Conservation (phyloP, 257 asterid species). For the Capsicum chinense region DNA sequence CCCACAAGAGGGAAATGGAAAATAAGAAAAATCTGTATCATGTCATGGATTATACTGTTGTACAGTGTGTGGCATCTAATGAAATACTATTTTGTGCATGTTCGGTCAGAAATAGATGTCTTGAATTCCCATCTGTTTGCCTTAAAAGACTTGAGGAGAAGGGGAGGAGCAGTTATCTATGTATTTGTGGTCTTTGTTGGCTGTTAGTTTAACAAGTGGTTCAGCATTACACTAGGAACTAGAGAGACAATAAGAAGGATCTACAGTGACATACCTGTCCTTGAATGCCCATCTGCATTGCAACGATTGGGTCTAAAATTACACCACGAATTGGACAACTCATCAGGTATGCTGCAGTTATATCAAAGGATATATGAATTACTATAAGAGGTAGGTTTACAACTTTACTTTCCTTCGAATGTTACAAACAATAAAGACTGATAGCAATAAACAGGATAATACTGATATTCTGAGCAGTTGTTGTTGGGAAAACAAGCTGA, state of each 20-base stretch:
- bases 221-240: neutral
- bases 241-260: no score
- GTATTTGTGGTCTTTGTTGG: neutral
- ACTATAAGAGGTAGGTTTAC: neutral
- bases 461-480: neutral
- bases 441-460: neutral
- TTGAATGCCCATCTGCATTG: slow-evolving; percentile 92
- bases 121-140: slow-evolving; percentile 2
- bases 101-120: neutral
- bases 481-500: neutral
- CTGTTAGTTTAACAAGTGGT: neutral
- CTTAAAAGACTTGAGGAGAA: neutral
- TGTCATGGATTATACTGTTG: neutral
- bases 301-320: slow-evolving; percentile 82
- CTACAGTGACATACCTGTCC: no score
- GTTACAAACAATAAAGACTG: neutral
- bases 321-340: slow-evolving; percentile 96
- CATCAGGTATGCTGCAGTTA: slow-evolving; percentile 85
- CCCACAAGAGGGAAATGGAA: neutral
- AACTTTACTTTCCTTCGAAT: neutral
- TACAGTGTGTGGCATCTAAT: neutral
- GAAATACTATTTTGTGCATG: neutral
- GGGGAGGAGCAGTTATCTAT: neutral
- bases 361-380: slow-evolving; percentile 2
- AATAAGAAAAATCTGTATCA: neutral